Base-by-base conservation (phyloP, 148 eudicot species). In the Salicornia ramosissima region DNA sequence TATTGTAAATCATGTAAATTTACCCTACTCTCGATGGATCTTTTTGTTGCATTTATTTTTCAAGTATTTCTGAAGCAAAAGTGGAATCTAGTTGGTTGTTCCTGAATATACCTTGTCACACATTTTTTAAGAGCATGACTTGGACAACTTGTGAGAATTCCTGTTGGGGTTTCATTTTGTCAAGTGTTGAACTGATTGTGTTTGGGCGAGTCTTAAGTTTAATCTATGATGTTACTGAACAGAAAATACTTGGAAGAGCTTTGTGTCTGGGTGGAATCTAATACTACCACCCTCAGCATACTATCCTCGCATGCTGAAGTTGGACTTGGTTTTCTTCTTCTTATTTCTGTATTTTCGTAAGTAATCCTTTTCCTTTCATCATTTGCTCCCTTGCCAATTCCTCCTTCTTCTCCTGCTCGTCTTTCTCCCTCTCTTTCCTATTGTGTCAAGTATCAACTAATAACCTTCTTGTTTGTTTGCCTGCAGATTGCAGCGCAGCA, bases 231-330 rank as follows among this genome's bases (percentile, higher is more conserved):
- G 50, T 72, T 43, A 15, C 66, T 72, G 66, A 71, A 59, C 90
- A 95, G 99, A 81, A 95, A 95, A 79, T 95, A 89, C 81, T 80
- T 95, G 83, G 99, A 95, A 80, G 86, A 95, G 77, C 78, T 77
- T 21, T 95, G 97, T 76, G 90, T 95, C 26, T 95, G 99, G 99
- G 97, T 95, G 28, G 99, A 95, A 73, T 86, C 99, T 39, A 95
- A 91, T 71, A 74, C 83, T 51, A 80, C 96, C 60, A 95, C 97
- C 19, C 90, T 95, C 69, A 82, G 80, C 90, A 95, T 91, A 70
- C 84, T 95, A 66, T 95, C 97, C 64, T 89, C 99, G 28, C 90
- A 87, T 46, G 91, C 91, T 70, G 94, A 95, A 85, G 86, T 95
- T 76, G 99, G 94, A 80, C 83, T 91, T 75, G 99, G 99, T 30